Evolutionary conservation across 257 asterid species (phyloP).

Genomic region (Plectranthus barbatus): DNA sequence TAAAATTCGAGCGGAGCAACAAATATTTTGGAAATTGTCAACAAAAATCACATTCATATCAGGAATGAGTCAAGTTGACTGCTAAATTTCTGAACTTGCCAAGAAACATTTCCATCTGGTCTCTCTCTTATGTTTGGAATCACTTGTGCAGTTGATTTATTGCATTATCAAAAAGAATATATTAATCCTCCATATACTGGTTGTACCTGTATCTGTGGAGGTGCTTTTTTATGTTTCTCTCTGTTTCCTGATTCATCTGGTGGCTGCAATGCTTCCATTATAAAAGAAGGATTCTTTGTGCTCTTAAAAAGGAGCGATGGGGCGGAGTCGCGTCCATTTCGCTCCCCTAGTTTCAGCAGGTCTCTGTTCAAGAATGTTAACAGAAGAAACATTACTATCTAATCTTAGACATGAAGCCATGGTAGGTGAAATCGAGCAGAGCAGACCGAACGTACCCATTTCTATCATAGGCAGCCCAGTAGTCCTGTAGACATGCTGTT

Average conservation of each 20-base stretch:
- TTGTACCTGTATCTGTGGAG: conserved; percentile 33
- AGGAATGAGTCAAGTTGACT: too few relatives aligned
- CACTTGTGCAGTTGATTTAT: background rate
- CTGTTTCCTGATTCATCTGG: conserved; percentile 22
- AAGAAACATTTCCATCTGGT: background rate
- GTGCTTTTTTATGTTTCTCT: conserved; percentile 23
- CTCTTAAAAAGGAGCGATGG: conserved; percentile 27
- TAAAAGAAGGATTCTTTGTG: conserved; percentile 22
- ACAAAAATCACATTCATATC: too few relatives aligned
- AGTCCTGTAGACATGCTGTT: conserved; percentile 60
- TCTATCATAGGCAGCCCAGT: conserved; percentile 62
- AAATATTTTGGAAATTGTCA: background rate
- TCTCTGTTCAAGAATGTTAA: conserved; percentile 38
- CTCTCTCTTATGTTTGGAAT: too few relatives aligned
- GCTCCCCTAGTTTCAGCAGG: conserved; percentile 39
- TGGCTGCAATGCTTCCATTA: conserved; percentile 24
- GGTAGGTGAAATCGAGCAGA: too few relatives aligned
- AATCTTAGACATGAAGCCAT: too few relatives aligned
- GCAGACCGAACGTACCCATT: conserved; percentile 35
- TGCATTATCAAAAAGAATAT: background rate
- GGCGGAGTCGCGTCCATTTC: conserved; percentile 25
- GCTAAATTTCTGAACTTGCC: too few relatives aligned
- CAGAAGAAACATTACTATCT: background rate
- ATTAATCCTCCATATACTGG: background rate
- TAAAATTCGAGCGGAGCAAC: background rate